Conservation (phyloP, 2,329 filamentous ascomycete species). For the Aureobasidium leucospermi region DNA sequence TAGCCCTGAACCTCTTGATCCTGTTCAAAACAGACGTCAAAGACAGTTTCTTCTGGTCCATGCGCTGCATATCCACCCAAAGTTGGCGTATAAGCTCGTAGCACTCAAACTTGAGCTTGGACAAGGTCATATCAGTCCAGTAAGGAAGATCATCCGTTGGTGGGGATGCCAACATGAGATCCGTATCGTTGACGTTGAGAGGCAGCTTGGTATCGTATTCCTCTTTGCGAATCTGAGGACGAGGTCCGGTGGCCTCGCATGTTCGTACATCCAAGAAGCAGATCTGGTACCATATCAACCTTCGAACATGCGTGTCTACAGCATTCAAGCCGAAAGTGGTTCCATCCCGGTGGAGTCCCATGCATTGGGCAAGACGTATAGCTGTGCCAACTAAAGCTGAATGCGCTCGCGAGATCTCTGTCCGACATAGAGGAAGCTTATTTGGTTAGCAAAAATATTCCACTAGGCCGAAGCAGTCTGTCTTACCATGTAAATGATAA, state of each 20-base stretch:
- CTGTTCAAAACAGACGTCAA: constrained; percentile 59
- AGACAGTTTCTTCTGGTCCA: constrained; percentile 55
- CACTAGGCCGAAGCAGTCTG: not conserved
- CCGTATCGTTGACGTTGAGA: constrained; percentile 60
- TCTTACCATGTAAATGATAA: constrained; percentile 67
- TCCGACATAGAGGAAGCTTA: constrained; percentile 63
- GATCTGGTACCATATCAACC: constrained; percentile 69
- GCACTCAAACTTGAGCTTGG: constrained; percentile 63
- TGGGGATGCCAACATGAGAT: constrained; percentile 42
- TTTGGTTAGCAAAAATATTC: constrained; percentile 19
- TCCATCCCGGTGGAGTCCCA: constrained; percentile 68
- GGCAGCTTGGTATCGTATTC: constrained; percentile 70
- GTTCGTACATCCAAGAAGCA: constrained; percentile 70
- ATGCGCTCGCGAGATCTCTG: constrained; percentile 65
- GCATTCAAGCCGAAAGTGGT: constrained; percentile 58
- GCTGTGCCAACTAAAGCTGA: constrained; percentile 65
- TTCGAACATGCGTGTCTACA: constrained; percentile 63
- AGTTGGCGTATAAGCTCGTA: constrained; percentile 65
- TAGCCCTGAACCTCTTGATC: constrained; percentile 59
- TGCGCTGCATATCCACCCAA: constrained; percentile 60
- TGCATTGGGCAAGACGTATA: constrained; percentile 67
- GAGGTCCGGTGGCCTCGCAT: constrained; percentile 65
- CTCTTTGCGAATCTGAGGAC: constrained; percentile 62
- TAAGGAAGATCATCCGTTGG: constrained; percentile 41
- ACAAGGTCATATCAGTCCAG: constrained; percentile 63